A percentile compares a stretch with the other conserved stretches of the same genome.
These are phyloP conservation scores for Russula lepida DNA, from an alignment of 768 basidiomycete genomes.

Conservation along the genomic window DNA sequence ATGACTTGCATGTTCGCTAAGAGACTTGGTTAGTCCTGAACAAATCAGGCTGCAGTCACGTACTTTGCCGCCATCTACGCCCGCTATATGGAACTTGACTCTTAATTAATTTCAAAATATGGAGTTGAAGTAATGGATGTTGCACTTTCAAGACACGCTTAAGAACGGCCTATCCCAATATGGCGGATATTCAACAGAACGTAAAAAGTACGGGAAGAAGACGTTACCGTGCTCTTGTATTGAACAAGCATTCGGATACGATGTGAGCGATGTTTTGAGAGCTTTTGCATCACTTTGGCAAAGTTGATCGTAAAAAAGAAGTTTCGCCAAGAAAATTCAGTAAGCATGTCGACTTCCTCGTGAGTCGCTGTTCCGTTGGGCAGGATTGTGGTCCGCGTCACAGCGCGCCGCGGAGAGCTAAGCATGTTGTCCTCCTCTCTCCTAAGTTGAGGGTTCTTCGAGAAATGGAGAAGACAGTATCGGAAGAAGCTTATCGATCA, in stretches of 20 bases:
- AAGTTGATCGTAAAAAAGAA: constrained; percentile 98
- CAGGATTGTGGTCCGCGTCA: constrained; percentile 46
- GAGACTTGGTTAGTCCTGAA: constrained; percentile 2
- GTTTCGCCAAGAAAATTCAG: constrained; percentile 95
- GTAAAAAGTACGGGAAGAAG: neutral
- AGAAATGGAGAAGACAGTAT: constrained; percentile 76
- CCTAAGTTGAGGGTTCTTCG: constrained; percentile 50
- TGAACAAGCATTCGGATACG: constrained; percentile 94
- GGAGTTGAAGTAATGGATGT: constrained; percentile 89
- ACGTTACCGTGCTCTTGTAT: constrained; percentile 90
- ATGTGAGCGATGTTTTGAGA: constrained; percentile 91
- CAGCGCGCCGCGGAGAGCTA: constrained; percentile 49
- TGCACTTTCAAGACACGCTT: constrained; percentile 91
- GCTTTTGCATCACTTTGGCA: constrained; percentile 94
- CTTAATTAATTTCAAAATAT: constrained; percentile 95
- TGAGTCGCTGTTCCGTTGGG: constrained; percentile 70
- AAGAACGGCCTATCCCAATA: constrained; percentile 64
- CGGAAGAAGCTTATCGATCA: constrained; percentile 75
- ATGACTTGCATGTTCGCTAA: constrained; percentile 99
- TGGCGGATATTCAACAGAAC: neutral
- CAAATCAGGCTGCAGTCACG: constrained; percentile 22
- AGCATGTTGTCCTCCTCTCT: constrained; percentile 60
- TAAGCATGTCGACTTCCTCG: constrained; percentile 87
- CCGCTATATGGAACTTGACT: constrained; percentile 98
- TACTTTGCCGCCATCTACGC: constrained; percentile 96